phyloP scores from a whole-genome alignment of 2,329 filamentous ascomycete genomes.

The Phoma herbarum region DNA sequence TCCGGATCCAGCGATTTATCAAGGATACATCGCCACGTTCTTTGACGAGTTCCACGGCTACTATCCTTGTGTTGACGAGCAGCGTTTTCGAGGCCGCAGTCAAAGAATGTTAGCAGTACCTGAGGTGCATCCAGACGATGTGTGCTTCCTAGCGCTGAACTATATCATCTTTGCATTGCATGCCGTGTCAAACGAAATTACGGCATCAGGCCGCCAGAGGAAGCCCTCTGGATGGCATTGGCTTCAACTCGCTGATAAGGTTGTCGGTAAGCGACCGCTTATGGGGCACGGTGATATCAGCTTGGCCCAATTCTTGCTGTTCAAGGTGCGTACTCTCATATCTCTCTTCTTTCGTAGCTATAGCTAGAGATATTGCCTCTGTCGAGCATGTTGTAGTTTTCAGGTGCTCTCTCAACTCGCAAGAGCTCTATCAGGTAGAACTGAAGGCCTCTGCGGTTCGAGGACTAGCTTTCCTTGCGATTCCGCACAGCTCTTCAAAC shows the following conservation, averaged over 20 bases:
- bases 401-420: neutral
- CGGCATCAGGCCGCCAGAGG: neutral
- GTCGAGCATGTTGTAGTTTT: neutral
- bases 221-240: slow-evolving; percentile 42
- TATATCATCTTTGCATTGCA: slow-evolving; percentile 43
- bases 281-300: slow-evolving; percentile 33
- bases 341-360: neutral
- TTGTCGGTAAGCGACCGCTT: slow-evolving; percentile 37
- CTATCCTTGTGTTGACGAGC: slow-evolving; percentile 44
- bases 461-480: neutral
- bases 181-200: slow-evolving; percentile 22
- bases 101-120: slow-evolving; percentile 34
- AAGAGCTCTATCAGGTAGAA: neutral
- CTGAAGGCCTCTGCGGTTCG: neutral
- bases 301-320: slow-evolving; percentile 41
- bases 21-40: slow-evolving; percentile 37
- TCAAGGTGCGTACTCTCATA: slow-evolving; percentile 32
- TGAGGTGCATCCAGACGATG: slow-evolving; percentile 27
- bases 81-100: slow-evolving; percentile 35
- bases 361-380: neutral
- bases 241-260: slow-evolving; percentile 40
- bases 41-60: slow-evolving; percentile 40
- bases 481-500: neutral
- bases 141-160: slow-evolving; percentile 42
- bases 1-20: slow-evolving; percentile 33